Percentiles rank a stretch among this genome's conserved stretches.
Evolutionary conservation across 2,329 filamentous ascomycete genomes (phyloP).

Genomic region (Trichoderma sp.): DNA sequence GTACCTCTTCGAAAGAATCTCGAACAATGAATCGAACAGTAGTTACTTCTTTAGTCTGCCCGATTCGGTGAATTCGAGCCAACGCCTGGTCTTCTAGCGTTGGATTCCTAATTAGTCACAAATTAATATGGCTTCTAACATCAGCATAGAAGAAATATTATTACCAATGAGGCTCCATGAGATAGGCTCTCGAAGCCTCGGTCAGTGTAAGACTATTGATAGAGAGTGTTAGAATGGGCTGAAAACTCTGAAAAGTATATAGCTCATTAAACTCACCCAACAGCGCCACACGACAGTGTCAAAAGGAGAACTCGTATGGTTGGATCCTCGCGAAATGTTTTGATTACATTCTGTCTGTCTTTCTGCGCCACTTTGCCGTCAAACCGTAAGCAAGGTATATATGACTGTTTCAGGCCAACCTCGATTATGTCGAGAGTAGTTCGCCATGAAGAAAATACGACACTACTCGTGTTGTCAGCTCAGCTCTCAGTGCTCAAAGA

Average conservation of each 20-base stretch:
- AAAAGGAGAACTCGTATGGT: constrained; percentile 50
- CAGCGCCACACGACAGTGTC: constrained; percentile 56
- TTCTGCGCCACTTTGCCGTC: constrained; percentile 52
- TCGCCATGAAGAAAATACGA: constrained; percentile 58
- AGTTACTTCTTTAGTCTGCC: constrained; percentile 43
- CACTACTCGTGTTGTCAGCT: constrained; percentile 39
- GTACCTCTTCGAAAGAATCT: constrained; percentile 45
- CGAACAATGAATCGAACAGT: constrained; percentile 45
- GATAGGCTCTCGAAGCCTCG: constrained; percentile 50
- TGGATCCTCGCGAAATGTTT: constrained; percentile 46
- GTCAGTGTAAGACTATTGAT: constrained; percentile 50
- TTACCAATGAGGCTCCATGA: constrained; percentile 56
- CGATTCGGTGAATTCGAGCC: constrained; percentile 44
- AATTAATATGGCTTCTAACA: background rate
- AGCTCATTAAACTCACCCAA: constrained; percentile 45
- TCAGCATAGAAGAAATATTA: background rate
- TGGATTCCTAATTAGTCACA: constrained; percentile 43
- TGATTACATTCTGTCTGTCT: constrained; percentile 46
- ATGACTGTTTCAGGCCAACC: constrained; percentile 41
- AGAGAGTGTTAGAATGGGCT: background rate
- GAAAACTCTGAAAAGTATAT: background rate
- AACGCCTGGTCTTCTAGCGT: constrained; percentile 50
- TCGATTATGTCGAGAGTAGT: constrained; percentile 53
- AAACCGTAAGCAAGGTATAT: constrained; percentile 47
- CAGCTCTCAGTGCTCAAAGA: too few relatives aligned